Evolutionary conservation across 1,139 yeast genomes (phyloP), one percentile per base, ranked within the genome.

Genomic region (Candida anutae): DNA sequence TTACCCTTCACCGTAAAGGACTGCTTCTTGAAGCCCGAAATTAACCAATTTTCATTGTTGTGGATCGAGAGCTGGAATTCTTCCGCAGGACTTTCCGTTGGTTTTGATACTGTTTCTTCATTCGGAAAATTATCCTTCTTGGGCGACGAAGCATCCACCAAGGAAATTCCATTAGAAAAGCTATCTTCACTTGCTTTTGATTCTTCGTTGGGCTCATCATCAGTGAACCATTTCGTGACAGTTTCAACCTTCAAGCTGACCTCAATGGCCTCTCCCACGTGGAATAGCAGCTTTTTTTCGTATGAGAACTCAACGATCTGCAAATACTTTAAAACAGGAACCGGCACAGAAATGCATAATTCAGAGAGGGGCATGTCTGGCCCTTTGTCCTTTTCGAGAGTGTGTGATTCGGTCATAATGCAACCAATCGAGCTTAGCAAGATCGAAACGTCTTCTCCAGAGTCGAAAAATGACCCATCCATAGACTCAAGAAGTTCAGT

Each of bases 221-320:
- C 10, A 10, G 19, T 8, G 10, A 17, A 17, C 19, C 19, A 17
- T 17, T 10, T 17, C 10, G 19, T 17, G 10, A 17, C 8, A 17
- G 19, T 17, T 17, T 17, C 19, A 17, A 17, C 19, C 19, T 17
- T 17, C 19, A 17, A 17, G 10, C 19, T 8, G 8, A 17, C 19
- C 10, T 51, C 40, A 14, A 83, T 69, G 0, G 83, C 75, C 28
- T 74, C 77, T 2, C 94, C 93, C 2, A 82, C 77, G 6, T 66
- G 48, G 37, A 65, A 77, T 28, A 65, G 70, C 4, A 55, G 35
- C 15, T 53, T 49, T 25, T 50, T 52, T 2, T 59, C 58, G 32
- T 58, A 64, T 1, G 57, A 45, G 31, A 69, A 61, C 36, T 69
- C 72, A 8, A 70, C 64, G 3, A 62, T 49, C 32, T 74, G 80